Base-by-base conservation (phyloP, 768 basidiomycete genomes). In the Kwoniella sp. region DNA sequence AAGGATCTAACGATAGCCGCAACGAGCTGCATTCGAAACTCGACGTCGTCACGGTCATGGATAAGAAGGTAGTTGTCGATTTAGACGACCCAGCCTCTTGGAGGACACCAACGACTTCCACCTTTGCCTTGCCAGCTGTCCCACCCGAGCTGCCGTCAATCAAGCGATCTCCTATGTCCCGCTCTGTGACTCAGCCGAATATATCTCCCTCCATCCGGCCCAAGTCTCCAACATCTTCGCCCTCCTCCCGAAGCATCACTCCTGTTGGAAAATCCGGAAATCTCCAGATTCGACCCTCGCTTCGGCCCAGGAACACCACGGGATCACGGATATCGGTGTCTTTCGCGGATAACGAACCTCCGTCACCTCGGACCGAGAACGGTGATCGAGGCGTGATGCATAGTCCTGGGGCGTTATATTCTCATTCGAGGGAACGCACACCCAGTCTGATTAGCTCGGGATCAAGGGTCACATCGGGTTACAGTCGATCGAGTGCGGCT, bases 401-500 rank as follows among this genome's bases (percentile, higher is more conserved):
- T 1, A 58, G 57, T 52, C 48, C 60, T 11, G 51, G 20, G 3
- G 20, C 30, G 9, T 26, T 48, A 4, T 62, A 59, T 4, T 41
- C 61, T n/a, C 72, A 73, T 47, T 50, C 55, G 0, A 47, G 66
- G 29, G 75, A 72, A 38, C 56, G 71, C 13, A 73, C 75, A 0
- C 75, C 75, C 3, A 73, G 71, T 61, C 51, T 76, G 22, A 68
- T 74, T 52, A 68, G 66, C 34, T 65, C 68, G 5, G 71, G 69
- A 0, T 76, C 74, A 2, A 53, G 70, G 22, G 66, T 70, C 11
- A 70, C 73, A 4, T 62, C 62, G 7, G 67, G 53, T 0, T 72
- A 73, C 53, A 76, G 66, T 37, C 61, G 69, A 2, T 71, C 73
- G 0, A 76, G 73, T 50, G 68, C 67, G 0, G 67, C 66, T 1